Evolutionary conservation across 176 grass and related monocot genomes (phyloP), one percentile per base, ranked within the genome.

Genomic region (Oryza officinalis): DNA sequence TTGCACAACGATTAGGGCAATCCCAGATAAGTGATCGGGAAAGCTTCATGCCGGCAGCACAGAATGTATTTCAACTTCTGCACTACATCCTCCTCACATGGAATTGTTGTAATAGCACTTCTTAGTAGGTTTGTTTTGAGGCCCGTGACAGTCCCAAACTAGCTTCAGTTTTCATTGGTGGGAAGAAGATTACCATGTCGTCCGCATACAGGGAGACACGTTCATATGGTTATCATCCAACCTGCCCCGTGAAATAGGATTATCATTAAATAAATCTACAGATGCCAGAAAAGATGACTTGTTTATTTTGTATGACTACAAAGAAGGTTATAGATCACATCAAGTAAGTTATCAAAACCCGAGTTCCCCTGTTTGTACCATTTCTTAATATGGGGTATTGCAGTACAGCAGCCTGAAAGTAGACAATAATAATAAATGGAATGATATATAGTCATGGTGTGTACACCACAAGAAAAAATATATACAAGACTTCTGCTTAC

Each of bases 381-480:
- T 87, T 88, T 78, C 77, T 87, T 81, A 60, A 92, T 86, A 74
- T 87, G 92, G 17, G 92, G 81, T 65, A 87, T 87, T 87, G n/a
- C 41, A 50, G 86, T 92, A 89, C 92, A 94, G 84, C 92, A 94
- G 77, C 81, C 92, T 94, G 84, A 92, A 92, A 76, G 80, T 80
- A 63, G 52, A 43, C 83, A 32, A 74, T 75, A 83, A 49, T 6
- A 78, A 78, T 75, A 77, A 75, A 88, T 61, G 40, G 22, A 50
- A 26, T 63, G 49, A 79, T 83, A 33, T 63, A 25, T 41, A 71
- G 35, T 45, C 77, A 83, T n/a, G 71, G 54, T 79, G 59, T 63
- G 44, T 75, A 74, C 14, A 1, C 32, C 37, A 82, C 15, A 60
- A 57, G 40, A 82, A 79, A 41, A 63, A 78, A 28, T 68, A 83